phyloP scores from a whole-genome alignment of 805 yeast genomes.

The Candida ipomoeae region DNA sequence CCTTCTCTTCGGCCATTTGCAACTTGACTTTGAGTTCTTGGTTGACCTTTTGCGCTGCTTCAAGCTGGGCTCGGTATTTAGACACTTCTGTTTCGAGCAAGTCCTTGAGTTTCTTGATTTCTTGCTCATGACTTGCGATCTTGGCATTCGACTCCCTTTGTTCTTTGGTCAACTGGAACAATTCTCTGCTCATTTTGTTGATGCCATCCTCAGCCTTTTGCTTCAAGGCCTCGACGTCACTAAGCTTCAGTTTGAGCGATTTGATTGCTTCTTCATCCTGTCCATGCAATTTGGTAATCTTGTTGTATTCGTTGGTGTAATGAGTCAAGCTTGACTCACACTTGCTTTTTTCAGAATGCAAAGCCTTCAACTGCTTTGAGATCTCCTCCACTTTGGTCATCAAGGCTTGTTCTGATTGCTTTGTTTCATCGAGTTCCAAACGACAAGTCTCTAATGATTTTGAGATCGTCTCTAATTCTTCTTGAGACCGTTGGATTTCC shows the following conservation, averaged over 20 bases:
- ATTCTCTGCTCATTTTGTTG: slow-evolving; percentile 84
- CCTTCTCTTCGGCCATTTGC: slow-evolving; percentile 14
- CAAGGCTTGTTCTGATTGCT: slow-evolving; percentile 20
- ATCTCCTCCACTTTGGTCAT: slow-evolving; percentile 20
- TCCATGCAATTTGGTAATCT: slow-evolving; percentile 24
- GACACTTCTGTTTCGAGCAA: slow-evolving; percentile 32
- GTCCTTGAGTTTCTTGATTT: slow-evolving; percentile 25
- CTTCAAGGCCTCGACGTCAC: slow-evolving; percentile 39
- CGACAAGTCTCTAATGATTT: slow-evolving; percentile 13
- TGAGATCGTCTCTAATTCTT: slow-evolving; percentile 21
- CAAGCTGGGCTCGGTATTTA: slow-evolving; percentile 20
- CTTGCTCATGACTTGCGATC: slow-evolving; percentile 42
- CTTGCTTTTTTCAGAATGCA: slow-evolving; percentile 30
- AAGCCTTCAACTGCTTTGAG: slow-evolving; percentile 17
- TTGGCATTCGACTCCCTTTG: slow-evolving; percentile 48
- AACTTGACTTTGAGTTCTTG: slow-evolving; percentile 24
- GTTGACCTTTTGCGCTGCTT: slow-evolving; percentile 21
- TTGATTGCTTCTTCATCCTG: slow-evolving; percentile 24
- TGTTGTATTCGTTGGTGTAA: slow-evolving; percentile 30
- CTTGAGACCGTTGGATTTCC: slow-evolving; percentile 13
- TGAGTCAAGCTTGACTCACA: slow-evolving; percentile 28
- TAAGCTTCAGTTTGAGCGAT: slow-evolving; percentile 29
- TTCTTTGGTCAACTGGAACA: slow-evolving; percentile 59
- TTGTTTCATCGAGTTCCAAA: slow-evolving; percentile 19
- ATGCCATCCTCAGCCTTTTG: slow-evolving; percentile 79